A percentile compares a stretch with the other conserved stretches of the same genome.
These are phyloP conservation scores for Scortechinia acanthostroma DNA, from an alignment of 2,329 filamentous ascomycete genomes.

Conservation along the genomic window DNA sequence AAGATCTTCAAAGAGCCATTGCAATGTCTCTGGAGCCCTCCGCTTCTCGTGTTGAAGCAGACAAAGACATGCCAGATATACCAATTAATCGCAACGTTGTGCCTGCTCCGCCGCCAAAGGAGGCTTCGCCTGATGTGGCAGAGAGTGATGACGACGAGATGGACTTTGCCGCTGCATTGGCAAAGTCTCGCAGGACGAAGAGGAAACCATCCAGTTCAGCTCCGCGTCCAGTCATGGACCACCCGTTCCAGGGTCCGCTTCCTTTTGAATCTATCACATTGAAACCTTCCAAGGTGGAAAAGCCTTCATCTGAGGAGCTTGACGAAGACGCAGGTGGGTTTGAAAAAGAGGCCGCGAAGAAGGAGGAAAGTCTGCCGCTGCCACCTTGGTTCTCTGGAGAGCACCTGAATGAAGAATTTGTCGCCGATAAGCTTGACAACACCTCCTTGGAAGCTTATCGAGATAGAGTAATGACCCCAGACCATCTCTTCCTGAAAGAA, in stretches of 20 bases:
- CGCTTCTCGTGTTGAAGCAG: background rate
- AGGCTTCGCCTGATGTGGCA: background rate
- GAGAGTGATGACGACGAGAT: constrained; percentile 1
- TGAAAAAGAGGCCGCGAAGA: background rate
- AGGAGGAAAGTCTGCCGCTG: background rate
- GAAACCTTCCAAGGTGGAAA: background rate
- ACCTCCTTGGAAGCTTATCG: background rate
- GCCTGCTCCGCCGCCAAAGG: background rate
- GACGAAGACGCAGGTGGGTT: constrained; percentile 2
- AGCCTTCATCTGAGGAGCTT: background rate
- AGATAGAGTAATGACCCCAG: background rate
- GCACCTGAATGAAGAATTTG: background rate
- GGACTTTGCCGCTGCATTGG: background rate
- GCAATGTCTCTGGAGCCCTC: background rate
- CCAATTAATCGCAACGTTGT: constrained; percentile 1
- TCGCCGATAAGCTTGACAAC: background rate
- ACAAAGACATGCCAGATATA: background rate
- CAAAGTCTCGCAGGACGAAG: background rate
- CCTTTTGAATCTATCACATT: background rate
- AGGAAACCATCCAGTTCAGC: no score
- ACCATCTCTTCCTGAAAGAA: background rate
- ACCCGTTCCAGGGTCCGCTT: background rate
- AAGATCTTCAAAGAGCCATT: background rate
- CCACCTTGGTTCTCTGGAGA: background rate
- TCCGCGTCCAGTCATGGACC: background rate